Evolutionary conservation across 345 rosid genomes (phyloP), one percentile per base, ranked within the genome.

Genomic region (Cardamine occulta): DNA sequence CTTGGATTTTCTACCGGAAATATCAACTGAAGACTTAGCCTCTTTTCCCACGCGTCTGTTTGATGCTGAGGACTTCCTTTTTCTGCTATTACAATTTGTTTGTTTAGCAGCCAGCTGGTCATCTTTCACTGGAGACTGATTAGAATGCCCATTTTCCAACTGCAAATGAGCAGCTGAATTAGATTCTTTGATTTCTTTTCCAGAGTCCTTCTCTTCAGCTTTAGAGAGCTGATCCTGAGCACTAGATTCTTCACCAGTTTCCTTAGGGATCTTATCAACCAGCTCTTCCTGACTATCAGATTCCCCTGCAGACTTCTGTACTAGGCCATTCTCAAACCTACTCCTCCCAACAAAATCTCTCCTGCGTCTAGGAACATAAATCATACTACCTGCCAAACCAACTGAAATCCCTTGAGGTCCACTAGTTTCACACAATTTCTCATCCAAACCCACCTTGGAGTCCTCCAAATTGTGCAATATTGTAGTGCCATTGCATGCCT

Each of bases 281-380:
- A 63, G 66, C 67, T 53, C 87, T 63, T 62, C 80, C 60, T 71
- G 72, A 51, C 81, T 79, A 79, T 55, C 70, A 51, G 84, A 79
- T 29, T 69, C 78, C 58, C 70, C 87, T 19, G 49, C 80, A 51
- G 70, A 70, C 78, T 84, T 88, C 57, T 80, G 74, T 57, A 51
- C 82, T 23, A 64, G 78, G 80, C 76, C 72, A 63, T 70, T 81
- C 78, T 89, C 89, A 62, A 77, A 75, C 78, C 90, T 92, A 64
- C 82, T 90, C 47, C 97, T 86, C 56, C 99, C 90, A 47, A 87
- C 85, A 75, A 84, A 85, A 56, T 87, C 98, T 1, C 99, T 87
- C 72, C 89, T 95, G 5, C 97, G 89, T 82, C 86, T 92, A 6
- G 99, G 99, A 15, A 95, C 84, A 68, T 74, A 82, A 69, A 82